Evolutionary conservation across 2,329 filamentous ascomycete genomes (phyloP).

Genomic region (Botrytis byssoidea): DNA sequence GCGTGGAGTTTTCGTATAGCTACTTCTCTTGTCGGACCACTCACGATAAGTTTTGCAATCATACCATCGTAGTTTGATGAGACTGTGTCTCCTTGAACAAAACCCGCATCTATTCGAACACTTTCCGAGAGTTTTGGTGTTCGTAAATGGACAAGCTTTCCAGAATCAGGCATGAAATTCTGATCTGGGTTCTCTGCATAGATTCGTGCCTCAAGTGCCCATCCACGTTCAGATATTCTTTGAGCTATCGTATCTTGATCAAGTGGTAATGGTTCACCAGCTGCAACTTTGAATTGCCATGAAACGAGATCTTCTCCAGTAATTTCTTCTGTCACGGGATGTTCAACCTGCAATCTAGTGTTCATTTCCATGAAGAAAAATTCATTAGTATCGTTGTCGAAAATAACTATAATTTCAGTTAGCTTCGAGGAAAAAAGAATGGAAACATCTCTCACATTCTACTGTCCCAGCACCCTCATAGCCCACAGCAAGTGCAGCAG

Average conservation of each 20-base stretch:
- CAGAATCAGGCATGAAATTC: conserved; percentile 93
- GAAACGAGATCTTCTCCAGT: conserved; percentile 79
- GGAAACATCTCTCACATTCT: conserved; percentile 61
- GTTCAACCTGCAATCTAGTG: conserved; percentile 91
- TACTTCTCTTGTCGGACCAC: conserved; percentile 72
- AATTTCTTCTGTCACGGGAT: conserved; percentile 85
- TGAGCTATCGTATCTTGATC: conserved; percentile 64
- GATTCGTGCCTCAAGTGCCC: conserved; percentile 92
- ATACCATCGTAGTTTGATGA: conserved; percentile 97
- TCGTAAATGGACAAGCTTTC: conserved; percentile 77
- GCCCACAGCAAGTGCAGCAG: conserved; percentile 70
- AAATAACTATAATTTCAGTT: conserved; percentile 61
- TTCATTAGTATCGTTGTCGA: conserved; percentile 75
- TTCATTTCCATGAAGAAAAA: conserved; percentile 86
- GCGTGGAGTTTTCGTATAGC: conserved; percentile 79
- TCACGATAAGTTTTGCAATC: conserved; percentile 96
- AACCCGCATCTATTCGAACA: conserved; percentile 89
- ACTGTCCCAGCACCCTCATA: conserved; percentile 90
- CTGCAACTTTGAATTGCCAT: conserved; percentile 90
- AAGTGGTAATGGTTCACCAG: conserved; percentile 64
- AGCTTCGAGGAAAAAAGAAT: not conserved
- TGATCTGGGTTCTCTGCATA: conserved; percentile 93
- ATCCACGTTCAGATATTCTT: conserved; percentile 71
- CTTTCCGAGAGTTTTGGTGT: conserved; percentile 69
- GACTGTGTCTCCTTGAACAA: conserved; percentile 85